A percentile compares a stretch with the other conserved stretches of the same genome.
Conservation (phyloP, 2,329 filamentous ascomycete species). For the Fusarium subtropicale region DNA sequence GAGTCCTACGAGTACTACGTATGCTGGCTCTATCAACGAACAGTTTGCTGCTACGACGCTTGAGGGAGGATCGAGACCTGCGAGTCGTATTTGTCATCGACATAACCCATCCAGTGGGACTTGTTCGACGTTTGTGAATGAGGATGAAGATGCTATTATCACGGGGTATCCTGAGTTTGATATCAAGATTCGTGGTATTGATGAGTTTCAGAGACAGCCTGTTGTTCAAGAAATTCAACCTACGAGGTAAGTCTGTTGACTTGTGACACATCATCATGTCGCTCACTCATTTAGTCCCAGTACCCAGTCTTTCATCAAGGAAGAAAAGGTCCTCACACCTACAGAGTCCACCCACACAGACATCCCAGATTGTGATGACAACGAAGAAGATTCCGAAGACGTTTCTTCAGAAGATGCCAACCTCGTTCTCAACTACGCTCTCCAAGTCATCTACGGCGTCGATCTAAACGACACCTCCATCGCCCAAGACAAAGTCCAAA, state of each 20-base stretch:
- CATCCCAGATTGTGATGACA: constrained; percentile 10
- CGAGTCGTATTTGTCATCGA: constrained; percentile 50
- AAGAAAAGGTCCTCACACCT: constrained; percentile 37
- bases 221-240: constrained; percentile 20
- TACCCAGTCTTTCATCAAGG: constrained; percentile 38
- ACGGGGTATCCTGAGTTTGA: constrained; percentile 47
- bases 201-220: constrained; percentile 19
- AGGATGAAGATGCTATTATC: constrained; percentile 48
- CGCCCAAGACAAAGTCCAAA: constrained; percentile 46
- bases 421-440: constrained; percentile 51
- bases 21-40: constrained; percentile 52
- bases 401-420: constrained; percentile 52
- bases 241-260: constrained; percentile 19
- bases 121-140: constrained; percentile 55
- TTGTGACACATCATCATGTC: background rate
- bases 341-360: constrained; percentile 20
- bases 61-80: constrained; percentile 40
- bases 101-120: constrained; percentile 52
- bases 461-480: constrained; percentile 52
- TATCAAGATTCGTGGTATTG: constrained; percentile 39
- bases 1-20: constrained; percentile 53
- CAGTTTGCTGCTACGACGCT: constrained; percentile 47
- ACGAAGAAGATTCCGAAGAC: constrained; percentile 43
- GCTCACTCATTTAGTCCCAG: constrained; percentile 31
- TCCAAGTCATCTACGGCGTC: constrained; percentile 55